Conservation (phyloP, 345 rosid species). For the Theobroma cacao region DNA sequence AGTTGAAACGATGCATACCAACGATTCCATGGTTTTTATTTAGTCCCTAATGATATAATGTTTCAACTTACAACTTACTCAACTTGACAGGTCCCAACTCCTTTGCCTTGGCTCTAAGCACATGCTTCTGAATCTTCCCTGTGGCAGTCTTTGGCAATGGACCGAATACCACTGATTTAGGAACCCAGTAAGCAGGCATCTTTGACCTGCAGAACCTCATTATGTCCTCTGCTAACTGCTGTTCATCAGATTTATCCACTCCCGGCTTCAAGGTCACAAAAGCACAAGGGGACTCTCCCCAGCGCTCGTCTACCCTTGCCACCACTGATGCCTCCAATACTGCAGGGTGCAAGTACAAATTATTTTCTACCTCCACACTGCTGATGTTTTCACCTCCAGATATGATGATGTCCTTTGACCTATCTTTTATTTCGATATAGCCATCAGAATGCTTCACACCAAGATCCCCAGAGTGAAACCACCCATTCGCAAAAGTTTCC, state of each 20-base stretch:
- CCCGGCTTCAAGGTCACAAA: conserved; percentile 69
- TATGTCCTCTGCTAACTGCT: conserved; percentile 53
- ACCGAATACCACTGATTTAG: conserved; percentile 78
- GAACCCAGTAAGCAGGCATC: conserved; percentile 89
- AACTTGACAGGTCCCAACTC: conserved; percentile 66
- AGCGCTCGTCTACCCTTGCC: conserved; percentile 74
- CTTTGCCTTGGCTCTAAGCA: conserved; percentile 68
- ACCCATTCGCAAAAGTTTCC: conserved; percentile 80
- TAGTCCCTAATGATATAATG: background rate
- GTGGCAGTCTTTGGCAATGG: conserved; percentile 89
- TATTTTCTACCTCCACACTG: conserved; percentile 78
- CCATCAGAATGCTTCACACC: conserved; percentile 86
- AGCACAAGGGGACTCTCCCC: conserved; percentile 94
- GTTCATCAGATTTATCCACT: conserved; percentile 36
- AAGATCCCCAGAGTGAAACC: conserved; percentile 91
- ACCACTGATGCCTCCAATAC: conserved; percentile 85
- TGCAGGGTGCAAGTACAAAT: conserved; percentile 66
- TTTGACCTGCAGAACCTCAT: conserved; percentile 63
- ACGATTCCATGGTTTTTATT: no score
- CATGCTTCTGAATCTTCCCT: conserved; percentile 89
- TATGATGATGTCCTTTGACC: conserved; percentile 89
- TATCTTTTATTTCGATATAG: conserved; percentile 81
- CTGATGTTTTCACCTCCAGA: conserved; percentile 96
- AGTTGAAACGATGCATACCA: background rate
- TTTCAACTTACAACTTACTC: conserved; percentile 49